Base-by-base conservation (phyloP, 345 rosid genomes). In the Stellera chamaejasme region DNA sequence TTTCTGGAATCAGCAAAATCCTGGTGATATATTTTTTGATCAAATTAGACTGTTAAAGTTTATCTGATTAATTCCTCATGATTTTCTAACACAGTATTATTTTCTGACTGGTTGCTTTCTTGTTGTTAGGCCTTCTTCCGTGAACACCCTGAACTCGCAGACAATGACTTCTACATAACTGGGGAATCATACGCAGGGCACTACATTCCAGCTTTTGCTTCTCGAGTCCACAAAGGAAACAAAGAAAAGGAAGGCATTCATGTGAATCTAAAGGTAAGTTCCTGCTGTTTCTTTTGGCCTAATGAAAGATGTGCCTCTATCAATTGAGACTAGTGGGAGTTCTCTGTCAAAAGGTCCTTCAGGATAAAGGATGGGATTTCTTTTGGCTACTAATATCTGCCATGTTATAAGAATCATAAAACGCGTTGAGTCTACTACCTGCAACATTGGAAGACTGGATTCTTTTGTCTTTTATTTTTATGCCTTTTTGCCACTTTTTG, bases 121-220 rank as follows among this genome's bases (percentile, higher is more conserved):
- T 67, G 13, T 48, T 46, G 28, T 49, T 69, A 79, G 98, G 95
- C 96, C 55, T 94, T 94, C 83, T 94, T 94, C 63, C 73, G 55
- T 49, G 97, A 90, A 79, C 99, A 94, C 65, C 95, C 99, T 58
- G 69, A 82, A 66, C 60, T 87, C 43, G 79, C 77, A 4, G 28
- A 80, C 48, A 94, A 94, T 45, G 97, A 90, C 71, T 94, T 94
- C 59, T 94, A 70, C 73, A 87, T 94, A 46, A 94, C 99, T 12
- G 99, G 97, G 56, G 99, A 94, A 73, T 94, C 99, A 62, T 94
- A 90, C 74, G 97, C 97, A 69, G 99, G 99, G 61, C 99, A 94
- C 77, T 94, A 94, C 56, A 94, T 94, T 66, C 99, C 97, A 16
- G 97, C 99, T 60, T 77, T 94, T 76, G 99, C 99, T 71, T 60